Evolutionary conservation across 805 yeast genomes (phyloP).

Genomic region (Candida awuae): DNA sequence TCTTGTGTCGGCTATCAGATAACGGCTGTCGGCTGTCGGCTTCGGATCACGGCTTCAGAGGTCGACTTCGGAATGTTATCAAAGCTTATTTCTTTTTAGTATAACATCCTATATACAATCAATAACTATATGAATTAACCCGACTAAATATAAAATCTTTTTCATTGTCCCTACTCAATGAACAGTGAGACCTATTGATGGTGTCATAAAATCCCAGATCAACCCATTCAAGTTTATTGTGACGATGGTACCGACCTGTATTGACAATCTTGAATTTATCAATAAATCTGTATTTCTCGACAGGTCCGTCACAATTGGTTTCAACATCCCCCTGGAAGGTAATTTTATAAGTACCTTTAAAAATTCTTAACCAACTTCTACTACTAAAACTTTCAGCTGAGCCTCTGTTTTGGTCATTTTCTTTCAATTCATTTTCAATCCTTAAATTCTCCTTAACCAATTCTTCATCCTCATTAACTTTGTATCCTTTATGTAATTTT

Average conservation of each 20-base stretch:
- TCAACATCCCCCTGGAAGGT: conserved; percentile 45
- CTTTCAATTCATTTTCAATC: not conserved
- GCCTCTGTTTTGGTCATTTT: not conserved
- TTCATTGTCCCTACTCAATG: conserved; percentile 58
- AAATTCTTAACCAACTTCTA: conserved; percentile 28
- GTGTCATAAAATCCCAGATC: conserved; percentile 42
- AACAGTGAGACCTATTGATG: conserved; percentile 15
- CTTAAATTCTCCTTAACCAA: conserved; percentile 20
- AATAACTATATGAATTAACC: conserved; percentile 31
- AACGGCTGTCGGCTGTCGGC: too few relatives aligned
- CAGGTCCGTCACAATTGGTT: conserved; percentile 50
- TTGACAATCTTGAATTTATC: conserved; percentile 54
- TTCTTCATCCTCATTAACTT: conserved; percentile 7
- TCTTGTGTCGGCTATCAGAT: too few relatives aligned
- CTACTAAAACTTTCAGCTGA: conserved; percentile 7
- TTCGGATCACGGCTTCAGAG: too few relatives aligned
- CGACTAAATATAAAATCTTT: conserved; percentile 71
- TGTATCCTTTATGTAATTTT: conserved; percentile 30
- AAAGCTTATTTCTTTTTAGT: too few relatives aligned
- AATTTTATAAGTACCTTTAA: conserved; percentile 50
- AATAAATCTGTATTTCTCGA: conserved; percentile 50
- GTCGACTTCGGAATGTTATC: too few relatives aligned
- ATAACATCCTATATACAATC: too few relatives aligned
- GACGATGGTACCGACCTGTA: conserved; percentile 50
- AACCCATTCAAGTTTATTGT: conserved; percentile 68